Base-by-base conservation (phyloP, 768 basidiomycete species). In the Tylopilus balloui region DNA sequence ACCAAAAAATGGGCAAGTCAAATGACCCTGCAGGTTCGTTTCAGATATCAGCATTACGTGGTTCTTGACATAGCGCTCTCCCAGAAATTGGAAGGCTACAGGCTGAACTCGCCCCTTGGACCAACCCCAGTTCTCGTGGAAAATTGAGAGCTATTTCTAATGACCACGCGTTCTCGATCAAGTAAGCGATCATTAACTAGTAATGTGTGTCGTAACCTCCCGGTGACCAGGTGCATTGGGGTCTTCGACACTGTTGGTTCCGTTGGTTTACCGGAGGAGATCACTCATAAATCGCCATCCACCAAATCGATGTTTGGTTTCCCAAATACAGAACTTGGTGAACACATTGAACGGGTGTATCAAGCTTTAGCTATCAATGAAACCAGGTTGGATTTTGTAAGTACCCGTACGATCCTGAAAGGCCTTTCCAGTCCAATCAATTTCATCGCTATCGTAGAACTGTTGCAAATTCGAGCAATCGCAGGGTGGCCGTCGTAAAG, bases 161-260 rank as follows among this genome's bases (percentile, higher is more conserved):
- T 47, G 60, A 71, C 1, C 64, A 71, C 41, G 68, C 63, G 12
- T 88, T 86, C 63, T 76, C 79, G 4, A 63, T 88, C 53, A 86
- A 85, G 86, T 87, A 46, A 46, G 73, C 54, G 10, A 45, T 21
- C 20, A 28, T 28, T 10, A 9, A 32, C 9, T 36, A 40, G 48
- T 31, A 17, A 42, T 54, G 24, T 37, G 14, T 40, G 23, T 45
- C 23, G 21, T 47, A 40, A 53, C 27, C 34, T 17, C 4, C 24
- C 11, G n/a, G n/a, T n/a, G n/a, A 51, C 27, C 54, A 84, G 81
- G 64, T 84, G 83, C 53, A 56, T 88, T 45, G 86, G 86, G 2
- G 84, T 88, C 17, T 88, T 83, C 58, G 86, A 88, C 57, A 88
- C 86, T 6, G 86, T 88, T n/a, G 84, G 84, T 13, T 76, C 84